phyloP scores from a whole-genome alignment of 176 grass and related monocot genomes.

The Bonia amplexicaulis region DNA sequence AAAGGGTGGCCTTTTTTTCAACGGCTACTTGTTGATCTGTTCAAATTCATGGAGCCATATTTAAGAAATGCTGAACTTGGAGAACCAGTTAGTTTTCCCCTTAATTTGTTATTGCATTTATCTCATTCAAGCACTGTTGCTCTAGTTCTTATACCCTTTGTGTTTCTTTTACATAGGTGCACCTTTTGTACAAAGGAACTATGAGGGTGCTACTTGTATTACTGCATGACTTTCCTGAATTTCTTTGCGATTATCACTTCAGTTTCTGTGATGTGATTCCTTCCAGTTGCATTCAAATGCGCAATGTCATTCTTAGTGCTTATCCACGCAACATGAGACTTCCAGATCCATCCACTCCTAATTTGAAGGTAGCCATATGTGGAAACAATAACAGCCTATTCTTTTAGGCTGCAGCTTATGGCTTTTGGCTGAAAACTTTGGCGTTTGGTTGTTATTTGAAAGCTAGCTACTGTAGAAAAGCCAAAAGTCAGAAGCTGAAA shows the following conservation, averaged over 20 bases:
- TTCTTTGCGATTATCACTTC: slow-evolving; percentile 86
- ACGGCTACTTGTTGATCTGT: slow-evolving; percentile 69
- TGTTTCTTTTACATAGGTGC: slow-evolving; percentile 41
- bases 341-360: slow-evolving; percentile 79
- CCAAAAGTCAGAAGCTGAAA: too few species aligned
- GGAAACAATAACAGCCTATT: neutral
- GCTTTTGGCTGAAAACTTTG: too few species aligned
- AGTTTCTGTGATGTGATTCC: slow-evolving; percentile 90
- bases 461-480: too few species aligned
- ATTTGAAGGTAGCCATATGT: slow-evolving; percentile 54
- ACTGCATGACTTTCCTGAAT: slow-evolving; percentile 86
- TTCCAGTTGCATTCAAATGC: slow-evolving; percentile 84
- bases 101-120: neutral
- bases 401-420: too few species aligned
- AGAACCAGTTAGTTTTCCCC: slow-evolving; percentile 47
- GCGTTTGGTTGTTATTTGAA: too few species aligned
- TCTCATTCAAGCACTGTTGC: slow-evolving; percentile 3
- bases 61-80: slow-evolving; percentile 71
- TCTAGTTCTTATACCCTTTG: neutral
- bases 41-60: slow-evolving; percentile 92
- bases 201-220: slow-evolving; percentile 73
- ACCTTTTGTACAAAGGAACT: slow-evolving; percentile 73
- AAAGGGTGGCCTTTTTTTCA: slow-evolving; percentile 84
- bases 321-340: slow-evolving; percentile 86
- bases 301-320: slow-evolving; percentile 86